phyloP scores from a whole-genome alignment of 1,284 basidiomycete species.

The Schizophyllum amplum region DNA sequence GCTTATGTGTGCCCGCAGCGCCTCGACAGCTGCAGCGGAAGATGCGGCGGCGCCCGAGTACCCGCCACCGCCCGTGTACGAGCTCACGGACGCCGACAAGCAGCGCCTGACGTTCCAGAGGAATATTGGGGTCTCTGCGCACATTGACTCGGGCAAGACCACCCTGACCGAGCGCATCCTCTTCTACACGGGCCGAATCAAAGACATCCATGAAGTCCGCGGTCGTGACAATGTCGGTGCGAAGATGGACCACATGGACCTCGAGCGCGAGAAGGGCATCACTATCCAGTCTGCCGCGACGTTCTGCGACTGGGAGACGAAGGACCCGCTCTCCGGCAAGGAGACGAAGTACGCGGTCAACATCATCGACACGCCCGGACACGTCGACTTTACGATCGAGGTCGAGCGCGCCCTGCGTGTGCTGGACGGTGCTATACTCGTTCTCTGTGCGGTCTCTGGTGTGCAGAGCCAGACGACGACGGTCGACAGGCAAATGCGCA shows the following conservation, averaged over 20 bases:
- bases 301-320: constrained; percentile 93
- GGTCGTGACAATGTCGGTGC: constrained; percentile 95
- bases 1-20: neutral
- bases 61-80: constrained; percentile 5
- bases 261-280: constrained; percentile 98
- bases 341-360: constrained; percentile 90
- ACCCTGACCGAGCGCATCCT: constrained; percentile 97
- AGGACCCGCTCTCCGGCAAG: constrained; percentile 51
- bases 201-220: constrained; percentile 95
- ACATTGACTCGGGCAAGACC: constrained; percentile 98
- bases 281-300: constrained; percentile 99
- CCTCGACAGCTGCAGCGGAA: neutral
- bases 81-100: constrained; percentile 51
- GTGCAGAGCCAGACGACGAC: constrained; percentile 99
- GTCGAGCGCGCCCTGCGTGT: constrained; percentile 96
- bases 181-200: constrained; percentile 94
- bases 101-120: constrained; percentile 56
- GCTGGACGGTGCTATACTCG: constrained; percentile 93
- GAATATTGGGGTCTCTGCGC: constrained; percentile 84
- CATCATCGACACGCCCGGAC: constrained; percentile 98
- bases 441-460: constrained; percentile 94
- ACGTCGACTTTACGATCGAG: constrained; percentile 99
- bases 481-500: constrained; percentile 97
- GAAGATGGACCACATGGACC: constrained; percentile 99
- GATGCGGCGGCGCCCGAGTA: neutral